phyloP scores from a whole-genome alignment of 1,284 basidiomycete species.

The Sanghuangporus baumii region DNA sequence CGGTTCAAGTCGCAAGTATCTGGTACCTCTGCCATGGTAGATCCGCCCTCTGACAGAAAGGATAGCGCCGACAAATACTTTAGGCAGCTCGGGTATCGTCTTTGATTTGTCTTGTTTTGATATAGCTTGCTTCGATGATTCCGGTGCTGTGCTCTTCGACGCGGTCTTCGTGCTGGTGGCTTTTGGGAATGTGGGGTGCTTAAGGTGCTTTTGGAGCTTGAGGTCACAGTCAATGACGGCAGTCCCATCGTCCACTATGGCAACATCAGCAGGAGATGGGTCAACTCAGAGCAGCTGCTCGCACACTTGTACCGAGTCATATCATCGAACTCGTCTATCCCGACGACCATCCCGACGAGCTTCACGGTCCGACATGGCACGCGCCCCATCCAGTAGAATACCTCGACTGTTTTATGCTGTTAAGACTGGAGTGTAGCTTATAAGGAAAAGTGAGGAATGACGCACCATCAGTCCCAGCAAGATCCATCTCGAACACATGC shows the following conservation, averaged over 20 bases:
- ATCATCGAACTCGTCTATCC: conserved; percentile 52
- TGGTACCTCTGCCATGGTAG: conserved; percentile 34
- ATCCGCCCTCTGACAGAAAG: conserved; percentile 47
- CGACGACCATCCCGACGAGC: conserved; percentile 59
- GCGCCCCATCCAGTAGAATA: conserved; percentile 68
- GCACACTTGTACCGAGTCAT: conserved; percentile 41
- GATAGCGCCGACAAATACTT: conserved; percentile 43
- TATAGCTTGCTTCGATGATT: conserved; percentile 7
- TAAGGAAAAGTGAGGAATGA: neutral
- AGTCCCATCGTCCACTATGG: conserved; percentile 67
- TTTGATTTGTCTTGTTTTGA: conserved; percentile 16
- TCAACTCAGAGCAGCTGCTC: neutral
- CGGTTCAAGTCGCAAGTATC: conserved; percentile 41
- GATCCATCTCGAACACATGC: conserved; percentile 53
- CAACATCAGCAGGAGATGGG: neutral
- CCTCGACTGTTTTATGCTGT: conserved; percentile 31
- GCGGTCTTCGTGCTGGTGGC: neutral
- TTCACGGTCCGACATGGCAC: conserved; percentile 60
- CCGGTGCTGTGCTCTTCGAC: conserved; percentile 17
- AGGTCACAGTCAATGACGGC: conserved; percentile 60
- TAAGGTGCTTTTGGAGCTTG: conserved; percentile 26
- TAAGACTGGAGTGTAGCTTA: neutral
- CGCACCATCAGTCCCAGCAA: conserved; percentile 35
- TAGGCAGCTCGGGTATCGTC: conserved; percentile 30
- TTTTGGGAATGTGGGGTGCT: neutral